Percentiles rank a stretch among this genome's conserved stretches.
Conservation (phyloP, 2,329 filamentous ascomycete species). For the Fusarium dimerum region DNA sequence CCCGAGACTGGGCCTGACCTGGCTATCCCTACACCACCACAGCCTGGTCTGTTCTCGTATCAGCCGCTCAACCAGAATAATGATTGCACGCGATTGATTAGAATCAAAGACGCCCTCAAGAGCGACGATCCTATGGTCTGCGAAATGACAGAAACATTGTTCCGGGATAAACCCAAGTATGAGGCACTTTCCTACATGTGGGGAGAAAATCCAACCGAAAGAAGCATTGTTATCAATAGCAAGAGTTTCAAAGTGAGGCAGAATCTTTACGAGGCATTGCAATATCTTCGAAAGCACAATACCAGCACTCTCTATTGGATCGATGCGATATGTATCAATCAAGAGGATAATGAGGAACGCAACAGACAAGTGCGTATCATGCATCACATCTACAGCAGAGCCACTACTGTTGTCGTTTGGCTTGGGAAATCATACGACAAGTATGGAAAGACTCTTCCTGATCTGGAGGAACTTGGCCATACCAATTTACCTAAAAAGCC, state of each 20-base stretch:
- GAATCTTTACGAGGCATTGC: constrained; percentile 1
- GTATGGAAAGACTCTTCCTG: neutral
- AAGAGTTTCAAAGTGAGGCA: neutral
- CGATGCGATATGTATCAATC: constrained; percentile 7
- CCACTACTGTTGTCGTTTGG: constrained; percentile 5
- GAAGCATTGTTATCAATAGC: neutral
- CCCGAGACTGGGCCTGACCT: no score
- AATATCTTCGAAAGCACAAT: neutral
- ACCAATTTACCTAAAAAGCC: neutral
- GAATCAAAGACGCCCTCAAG: neutral
- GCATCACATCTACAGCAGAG: constrained; percentile 6
- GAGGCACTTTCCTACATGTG: constrained; percentile 5
- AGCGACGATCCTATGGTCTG: neutral
- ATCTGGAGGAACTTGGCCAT: neutral
- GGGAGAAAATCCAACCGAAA: neutral
- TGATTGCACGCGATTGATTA: neutral
- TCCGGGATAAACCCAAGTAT: neutral
- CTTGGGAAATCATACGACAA: constrained; percentile 1
- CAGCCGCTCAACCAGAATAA: neutral
- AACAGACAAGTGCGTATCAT: constrained; percentile 6
- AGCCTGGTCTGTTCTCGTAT: no score
- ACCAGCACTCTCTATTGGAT: neutral
- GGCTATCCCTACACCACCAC: no score
- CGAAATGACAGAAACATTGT: neutral
- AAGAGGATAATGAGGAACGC: constrained; percentile 1